phyloP scores from a whole-genome alignment of 768 basidiomycete species.

The Favolaschia claudopus region DNA sequence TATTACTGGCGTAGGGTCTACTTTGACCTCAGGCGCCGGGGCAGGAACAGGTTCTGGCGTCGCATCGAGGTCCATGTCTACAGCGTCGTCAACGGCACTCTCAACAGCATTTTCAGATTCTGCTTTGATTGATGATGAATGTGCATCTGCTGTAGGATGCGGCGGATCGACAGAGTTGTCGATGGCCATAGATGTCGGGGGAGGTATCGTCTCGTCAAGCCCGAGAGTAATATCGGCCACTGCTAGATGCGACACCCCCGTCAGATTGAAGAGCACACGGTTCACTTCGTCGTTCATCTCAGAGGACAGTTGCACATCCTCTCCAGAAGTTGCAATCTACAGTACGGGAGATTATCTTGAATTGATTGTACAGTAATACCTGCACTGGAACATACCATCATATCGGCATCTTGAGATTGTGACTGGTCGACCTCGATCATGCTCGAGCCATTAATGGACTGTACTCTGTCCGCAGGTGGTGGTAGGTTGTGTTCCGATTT shows the following conservation, averaged over 20 bases:
- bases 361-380: neutral
- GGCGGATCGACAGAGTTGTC: neutral
- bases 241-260: neutral
- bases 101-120: neutral
- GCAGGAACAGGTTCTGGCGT: neutral
- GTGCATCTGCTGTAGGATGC: too few species aligned
- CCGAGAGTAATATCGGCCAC: neutral
- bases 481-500: too few species aligned
- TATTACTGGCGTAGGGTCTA: neutral
- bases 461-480: too few species aligned
- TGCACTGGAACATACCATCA: too few species aligned
- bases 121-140: neutral
- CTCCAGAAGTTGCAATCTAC: neutral
- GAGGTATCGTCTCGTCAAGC: constrained; percentile 6
- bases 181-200: neutral
- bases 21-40: neutral
- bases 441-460: too few species aligned
- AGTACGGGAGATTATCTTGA: neutral
- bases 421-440: too few species aligned
- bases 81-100: neutral
- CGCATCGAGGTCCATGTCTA: constrained; percentile 2
- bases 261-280: constrained; percentile 11
- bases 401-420: too few species aligned
- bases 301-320: neutral
- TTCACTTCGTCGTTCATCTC: constrained; percentile 9